Conservation (phyloP, 2,329 filamentous ascomycete species). For the Neonectria ditissima region DNA sequence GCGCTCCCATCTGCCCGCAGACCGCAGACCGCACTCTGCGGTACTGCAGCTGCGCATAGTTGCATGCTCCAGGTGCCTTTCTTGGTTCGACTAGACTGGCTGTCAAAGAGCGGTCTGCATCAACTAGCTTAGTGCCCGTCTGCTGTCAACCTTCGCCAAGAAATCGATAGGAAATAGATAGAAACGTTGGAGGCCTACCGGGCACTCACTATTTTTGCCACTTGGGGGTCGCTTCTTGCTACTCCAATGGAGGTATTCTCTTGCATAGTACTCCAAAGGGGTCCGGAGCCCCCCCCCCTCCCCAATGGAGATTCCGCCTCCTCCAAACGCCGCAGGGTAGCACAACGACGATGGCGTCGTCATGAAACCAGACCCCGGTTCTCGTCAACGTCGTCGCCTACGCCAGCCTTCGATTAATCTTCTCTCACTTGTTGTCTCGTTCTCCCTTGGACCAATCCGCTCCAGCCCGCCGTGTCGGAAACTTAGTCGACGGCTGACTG, state of each 20-base stretch:
- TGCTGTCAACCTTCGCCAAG: constrained; percentile 21
- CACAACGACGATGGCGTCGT: background rate
- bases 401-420: constrained; percentile 20
- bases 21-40: too few relatives aligned
- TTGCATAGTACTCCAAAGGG: background rate
- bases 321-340: background rate
- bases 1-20: background rate
- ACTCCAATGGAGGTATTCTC: background rate
- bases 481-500: constrained; percentile 26
- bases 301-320: background rate
- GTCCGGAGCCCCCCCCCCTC: too few relatives aligned
- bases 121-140: constrained; percentile 35
- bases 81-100: constrained; percentile 14
- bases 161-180: background rate
- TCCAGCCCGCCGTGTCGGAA: constrained; percentile 16
- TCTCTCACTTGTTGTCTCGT: constrained; percentile 38
- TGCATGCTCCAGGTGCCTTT: constrained; percentile 33
- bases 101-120: constrained; percentile 47
- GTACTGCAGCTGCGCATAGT: constrained; percentile 36
- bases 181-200: background rate
- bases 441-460: constrained; percentile 11
- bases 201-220: background rate
- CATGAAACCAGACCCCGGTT: constrained; percentile 1
- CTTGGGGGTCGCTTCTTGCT: background rate
- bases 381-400: background rate